These are phyloP conservation scores for Aulographum hederae DNA, from an alignment of 2,329 filamentous ascomycete genomes.

Conservation along the genomic window DNA sequence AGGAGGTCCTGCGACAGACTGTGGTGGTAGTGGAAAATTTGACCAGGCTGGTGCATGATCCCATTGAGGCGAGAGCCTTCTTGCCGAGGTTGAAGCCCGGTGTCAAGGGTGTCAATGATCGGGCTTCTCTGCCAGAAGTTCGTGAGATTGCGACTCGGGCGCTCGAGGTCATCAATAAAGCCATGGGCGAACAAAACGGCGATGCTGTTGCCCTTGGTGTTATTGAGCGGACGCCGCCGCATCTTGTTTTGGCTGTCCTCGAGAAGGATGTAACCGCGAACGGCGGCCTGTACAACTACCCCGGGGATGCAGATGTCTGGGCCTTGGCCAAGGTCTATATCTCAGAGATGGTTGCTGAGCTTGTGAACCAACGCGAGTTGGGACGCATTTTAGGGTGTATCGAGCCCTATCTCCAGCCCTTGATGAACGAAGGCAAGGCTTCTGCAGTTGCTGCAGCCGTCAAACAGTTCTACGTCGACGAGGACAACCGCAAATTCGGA, in stretches of 20 bases:
- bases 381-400: slow-evolving; percentile 52
- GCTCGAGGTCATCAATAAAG: slow-evolving; percentile 74
- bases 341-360: slow-evolving; percentile 68
- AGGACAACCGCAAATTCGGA: slow-evolving; percentile 77
- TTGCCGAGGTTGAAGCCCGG: slow-evolving; percentile 86
- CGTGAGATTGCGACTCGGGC: slow-evolving; percentile 75
- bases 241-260: slow-evolving; percentile 58
- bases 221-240: slow-evolving; percentile 36
- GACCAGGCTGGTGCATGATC: slow-evolving; percentile 93
- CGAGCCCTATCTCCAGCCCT: slow-evolving; percentile 53
- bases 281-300: slow-evolving; percentile 41
- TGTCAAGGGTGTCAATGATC: slow-evolving; percentile 72
- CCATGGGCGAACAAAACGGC: slow-evolving; percentile 49
- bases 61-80: slow-evolving; percentile 86
- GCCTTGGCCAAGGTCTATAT: slow-evolving; percentile 56
- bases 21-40: slow-evolving; percentile 95
- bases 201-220: slow-evolving; percentile 46
- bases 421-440: slow-evolving; percentile 45
- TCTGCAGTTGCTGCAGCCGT: slow-evolving; percentile 53
- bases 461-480: slow-evolving; percentile 60
- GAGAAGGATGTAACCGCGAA: slow-evolving; percentile 59
- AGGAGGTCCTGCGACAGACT: slow-evolving; percentile 89
- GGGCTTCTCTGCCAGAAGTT: slow-evolving; percentile 86
- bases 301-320: slow-evolving; percentile 44
- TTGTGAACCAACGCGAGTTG: slow-evolving; percentile 67